Percentiles rank a stretch among this genome's conserved stretches.
These are phyloP conservation scores for Chenopodium album DNA, from an alignment of 148 eudicot genomes.

Conservation along the genomic window DNA sequence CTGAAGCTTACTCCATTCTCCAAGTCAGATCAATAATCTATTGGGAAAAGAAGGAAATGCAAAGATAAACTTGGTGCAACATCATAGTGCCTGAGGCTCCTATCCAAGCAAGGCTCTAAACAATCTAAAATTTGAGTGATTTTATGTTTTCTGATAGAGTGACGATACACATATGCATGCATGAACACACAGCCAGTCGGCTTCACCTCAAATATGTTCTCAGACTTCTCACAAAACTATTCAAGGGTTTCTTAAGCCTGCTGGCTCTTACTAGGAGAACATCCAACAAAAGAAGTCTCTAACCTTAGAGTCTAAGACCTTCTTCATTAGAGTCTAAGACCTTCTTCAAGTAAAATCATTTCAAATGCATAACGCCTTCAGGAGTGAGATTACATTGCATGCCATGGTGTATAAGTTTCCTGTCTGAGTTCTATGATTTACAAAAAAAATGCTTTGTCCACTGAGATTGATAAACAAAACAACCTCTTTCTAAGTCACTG, in stretches of 20 bases:
- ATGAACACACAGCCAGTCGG: background rate
- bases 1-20: background rate
- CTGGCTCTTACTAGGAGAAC: background rate
- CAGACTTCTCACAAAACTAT: background rate
- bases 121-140: background rate
- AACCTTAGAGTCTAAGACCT: background rate
- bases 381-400: background rate
- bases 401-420: background rate
- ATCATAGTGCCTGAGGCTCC: background rate
- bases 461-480: background rate
- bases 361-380: background rate
- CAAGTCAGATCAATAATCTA: background rate
- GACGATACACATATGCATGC: background rate
- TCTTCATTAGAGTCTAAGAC: background rate
- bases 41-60: background rate
- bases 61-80: background rate
- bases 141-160: too few relatives aligned
- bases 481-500: background rate
- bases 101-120: background rate
- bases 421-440: background rate
- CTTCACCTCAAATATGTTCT: background rate
- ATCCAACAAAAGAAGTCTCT: too few relatives aligned
- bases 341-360: background rate
- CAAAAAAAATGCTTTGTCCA: background rate
- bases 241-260: background rate